Evolutionary conservation across 306 rosid species (phyloP).

Genomic region (Sicyos baderoa): DNA sequence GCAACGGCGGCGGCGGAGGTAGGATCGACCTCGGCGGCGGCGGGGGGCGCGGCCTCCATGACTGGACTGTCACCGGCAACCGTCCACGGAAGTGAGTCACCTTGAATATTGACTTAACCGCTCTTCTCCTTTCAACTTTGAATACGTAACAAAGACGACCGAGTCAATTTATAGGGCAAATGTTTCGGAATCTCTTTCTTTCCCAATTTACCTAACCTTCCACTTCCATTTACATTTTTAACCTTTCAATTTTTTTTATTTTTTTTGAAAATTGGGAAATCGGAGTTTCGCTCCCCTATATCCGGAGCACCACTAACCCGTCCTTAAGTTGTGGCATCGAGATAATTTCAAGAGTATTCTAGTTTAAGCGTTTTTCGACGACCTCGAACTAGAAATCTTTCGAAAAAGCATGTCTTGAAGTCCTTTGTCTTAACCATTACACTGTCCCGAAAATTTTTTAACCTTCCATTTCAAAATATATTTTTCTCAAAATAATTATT

Average conservation of each 20-base stretch:
- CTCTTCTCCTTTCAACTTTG: background rate
- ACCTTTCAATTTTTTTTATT: background rate
- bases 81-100: constrained; percentile 13
- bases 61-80: background rate
- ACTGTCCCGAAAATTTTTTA: no score
- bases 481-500: no score
- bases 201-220: constrained; percentile 12
- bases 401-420: no score
- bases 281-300: no score
- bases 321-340: no score
- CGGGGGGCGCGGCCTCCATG: constrained; percentile 42
- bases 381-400: no score
- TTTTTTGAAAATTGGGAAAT: no score
- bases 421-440: no score
- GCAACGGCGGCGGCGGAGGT: background rate
- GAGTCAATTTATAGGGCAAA: constrained; percentile 27
- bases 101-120: constrained; percentile 38
- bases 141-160: constrained; percentile 11
- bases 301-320: no score
- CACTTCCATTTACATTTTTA: background rate
- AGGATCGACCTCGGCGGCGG: constrained; percentile 4
- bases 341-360: no score
- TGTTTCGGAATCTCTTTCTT: constrained; percentile 26
- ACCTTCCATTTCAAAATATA: no score
- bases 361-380: no score